Conservation (phyloP, 306 rosid genomes). For the Begonia fuchsioides region DNA sequence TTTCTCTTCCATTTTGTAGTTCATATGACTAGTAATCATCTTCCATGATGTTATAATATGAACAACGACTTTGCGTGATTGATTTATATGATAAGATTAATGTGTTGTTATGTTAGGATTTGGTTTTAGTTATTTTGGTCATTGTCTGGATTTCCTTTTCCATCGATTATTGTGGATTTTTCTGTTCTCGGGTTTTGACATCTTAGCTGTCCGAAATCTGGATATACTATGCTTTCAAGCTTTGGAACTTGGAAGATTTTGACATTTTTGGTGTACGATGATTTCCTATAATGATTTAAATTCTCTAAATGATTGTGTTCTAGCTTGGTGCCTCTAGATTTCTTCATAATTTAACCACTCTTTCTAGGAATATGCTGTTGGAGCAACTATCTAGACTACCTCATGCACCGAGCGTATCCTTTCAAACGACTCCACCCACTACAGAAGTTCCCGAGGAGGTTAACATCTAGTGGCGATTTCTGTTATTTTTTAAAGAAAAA, state of each 20-base stretch:
- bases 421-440: slow-evolving; percentile 51
- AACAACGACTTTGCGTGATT: not conserved
- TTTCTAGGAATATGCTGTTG: slow-evolving; percentile 34
- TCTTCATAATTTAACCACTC: not conserved
- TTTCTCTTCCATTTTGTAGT: not conserved
- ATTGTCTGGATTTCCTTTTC: too few species aligned
- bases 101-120: too few species aligned
- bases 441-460: slow-evolving; percentile 70
- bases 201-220: too few species aligned
- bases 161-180: too few species aligned
- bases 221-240: too few species aligned
- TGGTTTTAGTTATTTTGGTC: too few species aligned
- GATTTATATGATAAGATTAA: too few species aligned
- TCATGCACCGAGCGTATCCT: slow-evolving; percentile 73
- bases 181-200: too few species aligned
- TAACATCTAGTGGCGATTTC: slow-evolving; percentile 1
- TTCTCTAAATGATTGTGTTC: not conserved
- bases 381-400: slow-evolving; percentile 71
- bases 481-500: too few species aligned
- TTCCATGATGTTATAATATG: not conserved
- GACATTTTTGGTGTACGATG: too few species aligned
- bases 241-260: too few species aligned
- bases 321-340: not conserved
- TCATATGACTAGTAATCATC: not conserved
- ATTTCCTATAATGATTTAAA: too few species aligned